Base-by-base conservation (phyloP, 2,329 filamentous ascomycete species). In the Diplodia corticola region DNA sequence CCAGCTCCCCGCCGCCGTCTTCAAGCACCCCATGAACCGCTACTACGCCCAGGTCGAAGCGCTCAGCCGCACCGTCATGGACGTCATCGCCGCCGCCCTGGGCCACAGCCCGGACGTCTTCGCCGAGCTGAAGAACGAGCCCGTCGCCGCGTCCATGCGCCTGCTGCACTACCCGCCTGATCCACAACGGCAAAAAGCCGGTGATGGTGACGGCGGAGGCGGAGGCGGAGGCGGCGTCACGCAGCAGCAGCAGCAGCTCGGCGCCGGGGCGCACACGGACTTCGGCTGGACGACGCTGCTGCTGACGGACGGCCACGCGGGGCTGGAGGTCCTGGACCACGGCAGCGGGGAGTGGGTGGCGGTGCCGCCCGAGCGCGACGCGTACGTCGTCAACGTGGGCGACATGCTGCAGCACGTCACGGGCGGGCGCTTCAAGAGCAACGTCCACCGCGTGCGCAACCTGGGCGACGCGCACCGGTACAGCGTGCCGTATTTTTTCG, bases 271-370 rank as follows among this genome's bases (percentile, higher is more conserved):
- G 3, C 85, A 86, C 69, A 85, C 83, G 0, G 85, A 86, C 70
- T 87, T 85, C 68, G 83, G 84, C n/a, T 81, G 81, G 54, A 80
- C 87, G 51, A 87, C 85, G 0, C 76, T 87, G 33, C 80, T 87
- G 12, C 77, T 86, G 3, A 84, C 86, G 70, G 83, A 84, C 67
- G 75, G 76, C 2, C 53, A 81, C 15, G 80, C 81, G 33, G 85
- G 84, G 0, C 78, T 87, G 1, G 79, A 87, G 69, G 83, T 87
- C 3, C 37, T 68, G 15, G 79, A 82, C 63, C 79, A 85, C 67
- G 73, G 75, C 17, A 80, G 79, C 10, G 74, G 77, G 13, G 74
- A 77, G 7, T 86, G 82, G 83, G 77, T 79, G 9, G 6, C 44
- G 5, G 75, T 79, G 1, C 73, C 74, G 0, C 72, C 73, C 1